Conservation (phyloP, 192 early-diverging fungal genomes). For the Coemansia sp. region DNA sequence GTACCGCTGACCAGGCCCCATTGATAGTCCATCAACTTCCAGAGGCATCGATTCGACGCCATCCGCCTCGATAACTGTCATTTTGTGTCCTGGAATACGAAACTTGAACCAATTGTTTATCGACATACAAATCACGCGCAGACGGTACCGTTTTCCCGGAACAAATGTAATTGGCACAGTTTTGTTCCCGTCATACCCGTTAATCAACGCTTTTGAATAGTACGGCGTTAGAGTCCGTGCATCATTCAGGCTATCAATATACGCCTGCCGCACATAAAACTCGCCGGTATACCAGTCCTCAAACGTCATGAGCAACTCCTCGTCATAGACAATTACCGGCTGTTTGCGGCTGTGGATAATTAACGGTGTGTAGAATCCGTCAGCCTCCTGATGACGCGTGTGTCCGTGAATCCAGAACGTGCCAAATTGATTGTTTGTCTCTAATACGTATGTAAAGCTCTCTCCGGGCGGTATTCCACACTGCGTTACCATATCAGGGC, state of each 20-base stretch:
- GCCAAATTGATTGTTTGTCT: constrained; percentile 69
- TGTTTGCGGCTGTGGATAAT: constrained; percentile 57
- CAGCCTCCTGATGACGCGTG: constrained; percentile 69
- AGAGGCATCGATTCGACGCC: constrained; percentile 59
- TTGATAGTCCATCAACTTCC: constrained; percentile 56
- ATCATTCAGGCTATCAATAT: not conserved
- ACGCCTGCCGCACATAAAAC: constrained; percentile 29
- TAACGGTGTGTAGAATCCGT: constrained; percentile 72
- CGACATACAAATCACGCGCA: constrained; percentile 73
- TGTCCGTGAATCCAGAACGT: constrained; percentile 86
- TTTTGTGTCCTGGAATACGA: constrained; percentile 69
- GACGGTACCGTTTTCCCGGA: constrained; percentile 73
- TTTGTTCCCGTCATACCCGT: constrained; percentile 35
- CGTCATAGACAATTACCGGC: constrained; percentile 57
- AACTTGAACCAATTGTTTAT: constrained; percentile 67
- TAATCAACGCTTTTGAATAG: constrained; percentile 28
- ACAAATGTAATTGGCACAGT: constrained; percentile 56
- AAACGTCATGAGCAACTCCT: constrained; percentile 62
- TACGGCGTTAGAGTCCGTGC: not conserved
- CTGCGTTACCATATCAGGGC: constrained; percentile 64
- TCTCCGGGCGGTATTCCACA: constrained; percentile 69
- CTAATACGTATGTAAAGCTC: constrained; percentile 69
- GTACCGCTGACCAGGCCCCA: constrained; percentile 70
- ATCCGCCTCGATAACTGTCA: constrained; percentile 77
- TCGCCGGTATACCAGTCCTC: constrained; percentile 67